These are phyloP conservation scores for Yarrowia sp. DNA, from an alignment of 805 yeast species.

Conservation along the genomic window DNA sequence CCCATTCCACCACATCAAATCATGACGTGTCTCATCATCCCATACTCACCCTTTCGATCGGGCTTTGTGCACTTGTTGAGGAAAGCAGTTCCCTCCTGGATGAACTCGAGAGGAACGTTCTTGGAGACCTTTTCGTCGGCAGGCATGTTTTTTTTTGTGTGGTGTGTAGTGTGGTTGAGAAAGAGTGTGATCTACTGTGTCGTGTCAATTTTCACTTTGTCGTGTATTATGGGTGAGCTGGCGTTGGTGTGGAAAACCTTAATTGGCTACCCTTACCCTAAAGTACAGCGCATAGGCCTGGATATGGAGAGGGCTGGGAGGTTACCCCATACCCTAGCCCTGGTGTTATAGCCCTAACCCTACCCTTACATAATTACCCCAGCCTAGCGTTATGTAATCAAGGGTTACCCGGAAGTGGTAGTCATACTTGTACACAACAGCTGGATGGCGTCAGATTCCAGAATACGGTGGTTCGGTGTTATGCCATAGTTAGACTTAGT, in stretches of 20 bases:
- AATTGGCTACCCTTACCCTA: background rate
- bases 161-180: constrained; percentile 16
- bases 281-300: no score
- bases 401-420: no score
- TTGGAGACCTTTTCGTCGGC: constrained; percentile 23
- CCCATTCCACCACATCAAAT: no score
- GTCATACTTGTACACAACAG: no score
- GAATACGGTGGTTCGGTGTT: no score
- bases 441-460: no score
- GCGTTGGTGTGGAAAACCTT: background rate
- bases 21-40: background rate
- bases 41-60: constrained; percentile 61
- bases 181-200: background rate
- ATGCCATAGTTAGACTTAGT: no score
- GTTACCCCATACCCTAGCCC: no score
- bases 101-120: constrained; percentile 81
- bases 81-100: constrained; percentile 88
- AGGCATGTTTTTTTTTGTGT: constrained; percentile 62
- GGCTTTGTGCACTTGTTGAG: constrained; percentile 93
- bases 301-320: no score
- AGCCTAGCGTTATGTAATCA: no score
- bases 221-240: background rate
- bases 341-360: no score
- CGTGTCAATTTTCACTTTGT: constrained; percentile 23
- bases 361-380: no score